These are phyloP conservation scores for Fomitopsis betulina DNA, from an alignment of 1,284 basidiomycete genomes.

Conservation along the genomic window DNA sequence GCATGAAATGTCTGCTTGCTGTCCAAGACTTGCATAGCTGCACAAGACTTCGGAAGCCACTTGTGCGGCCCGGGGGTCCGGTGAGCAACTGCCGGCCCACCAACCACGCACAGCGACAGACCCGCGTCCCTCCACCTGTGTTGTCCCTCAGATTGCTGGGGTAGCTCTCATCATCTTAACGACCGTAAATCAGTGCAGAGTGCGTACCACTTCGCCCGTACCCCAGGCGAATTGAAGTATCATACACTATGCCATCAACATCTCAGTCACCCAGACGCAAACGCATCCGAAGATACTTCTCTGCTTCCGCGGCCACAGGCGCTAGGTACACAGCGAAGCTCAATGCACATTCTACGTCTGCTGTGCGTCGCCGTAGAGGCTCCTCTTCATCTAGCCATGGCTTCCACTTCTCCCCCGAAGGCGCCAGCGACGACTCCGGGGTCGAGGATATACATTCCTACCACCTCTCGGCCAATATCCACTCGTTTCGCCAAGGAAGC, in stretches of 20 bases:
- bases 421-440: conserved; percentile 16
- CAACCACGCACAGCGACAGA: too few relatives aligned
- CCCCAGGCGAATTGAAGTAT: too few relatives aligned
- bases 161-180: too few relatives aligned
- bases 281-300: conserved; percentile 24
- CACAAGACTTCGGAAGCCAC: too few relatives aligned
- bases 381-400: conserved; percentile 21
- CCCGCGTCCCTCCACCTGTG: too few relatives aligned
- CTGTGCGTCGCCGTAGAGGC: conserved; percentile 14
- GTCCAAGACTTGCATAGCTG: too few relatives aligned
- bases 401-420: conserved; percentile 16
- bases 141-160: too few relatives aligned
- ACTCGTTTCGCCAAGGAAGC: conserved; percentile 12
- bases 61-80: too few relatives aligned
- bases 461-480: conserved; percentile 11
- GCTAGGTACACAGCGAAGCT: conserved; percentile 18
- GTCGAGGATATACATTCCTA: conserved; percentile 19
- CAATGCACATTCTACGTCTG: conserved; percentile 6
- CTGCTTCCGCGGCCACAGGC: conserved; percentile 23
- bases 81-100: too few relatives aligned
- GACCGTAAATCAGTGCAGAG: too few relatives aligned
- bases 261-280: conserved; percentile 26
- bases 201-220: too few relatives aligned
- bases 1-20: too few relatives aligned
- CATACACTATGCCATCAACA: conserved; percentile 14